Evolutionary conservation across 208 protist genomes (phyloP), one percentile per base, ranked within the genome.

Genomic region (Crithidia acanthocephali): DNA sequence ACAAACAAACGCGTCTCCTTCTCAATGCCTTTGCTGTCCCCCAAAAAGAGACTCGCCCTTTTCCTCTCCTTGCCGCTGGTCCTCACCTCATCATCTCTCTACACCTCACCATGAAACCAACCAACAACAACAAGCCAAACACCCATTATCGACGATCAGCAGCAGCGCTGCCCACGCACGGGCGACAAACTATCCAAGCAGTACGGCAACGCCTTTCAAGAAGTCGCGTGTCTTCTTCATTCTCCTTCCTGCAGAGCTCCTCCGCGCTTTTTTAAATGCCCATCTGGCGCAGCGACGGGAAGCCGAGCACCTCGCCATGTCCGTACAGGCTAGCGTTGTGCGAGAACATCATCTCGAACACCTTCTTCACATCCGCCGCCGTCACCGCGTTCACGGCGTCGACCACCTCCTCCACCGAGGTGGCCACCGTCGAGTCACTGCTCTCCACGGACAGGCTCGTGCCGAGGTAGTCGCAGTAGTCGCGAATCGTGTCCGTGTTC

Each of bases 401-500:
- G 20, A 90, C 53, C 22, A 96, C 74, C 58, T 91, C 88, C 45
- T 86, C 83, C 13, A 87, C 52, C 48, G 50, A 74, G 27, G 72
- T 76, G 30, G 80, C 66, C 16, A 79, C 55, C 50, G 76, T 91
- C 6, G 80, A 83, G 20, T 67, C 57, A 32, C 50, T 45, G 58
- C 57, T 60, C 18, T 79, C 78, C 10, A 88, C 16, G n/a, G 76
- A 47, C 52, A 96, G 73, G 60, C 80, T 85, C 47, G 88, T 95
- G 48, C 88, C 89, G 74, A 97, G 82, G 79, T 90, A 95, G 72
- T 97, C 92, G 77, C 87, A 93, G 74, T 94, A 90, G 80, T 93
- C 88, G 53, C 88, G 87, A 44, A 88, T 71, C 25, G 69, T 87
- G 57, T 95, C 90, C 62, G 78, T 81, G 51, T 85, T 76, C 53